phyloP scores from a whole-genome alignment of 352 stramenopile genomes.

The Pythium biforme region DNA sequence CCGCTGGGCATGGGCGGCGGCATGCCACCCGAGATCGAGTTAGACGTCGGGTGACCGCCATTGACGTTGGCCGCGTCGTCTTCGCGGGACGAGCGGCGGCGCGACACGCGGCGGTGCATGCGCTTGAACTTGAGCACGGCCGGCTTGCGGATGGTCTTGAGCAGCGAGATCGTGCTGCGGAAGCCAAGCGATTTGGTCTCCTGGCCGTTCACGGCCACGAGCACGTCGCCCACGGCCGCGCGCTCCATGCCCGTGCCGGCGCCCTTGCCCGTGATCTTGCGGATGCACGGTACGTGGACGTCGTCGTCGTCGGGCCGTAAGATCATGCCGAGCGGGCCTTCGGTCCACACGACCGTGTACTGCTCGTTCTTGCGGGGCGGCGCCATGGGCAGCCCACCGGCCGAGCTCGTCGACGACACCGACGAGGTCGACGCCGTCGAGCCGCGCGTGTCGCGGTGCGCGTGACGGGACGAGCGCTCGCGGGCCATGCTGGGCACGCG shows the following conservation, averaged over 20 bases:
- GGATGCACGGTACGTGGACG: conserved; percentile 85
- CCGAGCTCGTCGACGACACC: conserved; percentile 38
- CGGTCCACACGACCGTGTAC: conserved; percentile 87
- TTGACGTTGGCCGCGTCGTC: conserved; percentile 20
- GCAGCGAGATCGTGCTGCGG: conserved; percentile 78
- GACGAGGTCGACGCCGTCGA: conserved; percentile 38
- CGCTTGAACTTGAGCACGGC: conserved; percentile 88
- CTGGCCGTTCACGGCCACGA: conserved; percentile 83
- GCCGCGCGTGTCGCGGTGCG: conserved; percentile 1
- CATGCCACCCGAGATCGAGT: conserved; percentile 18
- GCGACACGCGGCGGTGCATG: conserved; percentile 77
- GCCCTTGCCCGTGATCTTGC: conserved; percentile 86
- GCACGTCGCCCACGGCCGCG: conserved; percentile 71
- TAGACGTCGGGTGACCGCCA: conserved; percentile 1
- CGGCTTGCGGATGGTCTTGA: conserved; percentile 85
- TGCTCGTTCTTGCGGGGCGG: conserved; percentile 56
- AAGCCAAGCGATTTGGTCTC: conserved; percentile 85
- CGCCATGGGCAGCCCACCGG: conserved; percentile 28
- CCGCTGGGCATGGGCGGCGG: conserved; percentile 7
- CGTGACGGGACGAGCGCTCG: conserved; percentile 14
- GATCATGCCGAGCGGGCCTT: conserved; percentile 85
- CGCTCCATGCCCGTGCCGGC: conserved; percentile 82
- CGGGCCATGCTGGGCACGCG: conserved; percentile 16
- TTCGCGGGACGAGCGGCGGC: conserved; percentile 59
- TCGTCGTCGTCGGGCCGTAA: conserved; percentile 83